Percentiles rank a stretch among this genome's conserved stretches.
phyloP scores from a whole-genome alignment of 345 rosid genomes.

The Ceriops zippeliana region DNA sequence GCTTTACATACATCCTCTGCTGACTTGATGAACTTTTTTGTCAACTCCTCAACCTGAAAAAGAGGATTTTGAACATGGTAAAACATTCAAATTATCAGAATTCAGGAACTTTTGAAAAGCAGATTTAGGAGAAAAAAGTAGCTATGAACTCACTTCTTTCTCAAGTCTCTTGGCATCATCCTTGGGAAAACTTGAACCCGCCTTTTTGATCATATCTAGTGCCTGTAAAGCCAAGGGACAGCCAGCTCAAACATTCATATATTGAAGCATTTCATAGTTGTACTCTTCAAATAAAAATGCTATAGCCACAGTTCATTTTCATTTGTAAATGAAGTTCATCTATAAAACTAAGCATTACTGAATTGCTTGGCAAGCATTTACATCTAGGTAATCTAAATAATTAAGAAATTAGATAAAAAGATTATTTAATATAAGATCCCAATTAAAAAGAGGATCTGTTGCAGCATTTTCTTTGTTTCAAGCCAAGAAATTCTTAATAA shows the following conservation, averaged over 20 bases:
- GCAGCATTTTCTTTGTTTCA: background rate
- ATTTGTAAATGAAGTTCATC: background rate
- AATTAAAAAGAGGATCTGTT: background rate
- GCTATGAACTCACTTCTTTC: conserved; percentile 63
- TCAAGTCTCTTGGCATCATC: conserved; percentile 85
- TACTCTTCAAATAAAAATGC: background rate
- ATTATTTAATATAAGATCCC: background rate
- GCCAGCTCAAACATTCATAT: background rate
- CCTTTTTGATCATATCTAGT: conserved; percentile 75
- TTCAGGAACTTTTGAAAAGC: conserved; percentile 1
- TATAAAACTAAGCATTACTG: background rate
- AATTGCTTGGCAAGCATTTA: background rate
- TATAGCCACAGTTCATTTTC: background rate
- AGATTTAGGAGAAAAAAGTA: background rate
- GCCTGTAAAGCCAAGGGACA: conserved; percentile 49
- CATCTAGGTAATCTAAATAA: background rate
- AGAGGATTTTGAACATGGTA: background rate
- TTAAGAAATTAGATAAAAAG: background rate
- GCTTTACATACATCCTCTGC: conserved; percentile 90
- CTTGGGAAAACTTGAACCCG: conserved; percentile 67
- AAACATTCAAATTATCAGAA: background rate
- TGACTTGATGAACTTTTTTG: conserved; percentile 74
- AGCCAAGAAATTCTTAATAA: no score
- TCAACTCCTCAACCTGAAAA: conserved; percentile 69
- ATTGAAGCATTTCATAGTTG: background rate